Evolutionary conservation across 495 filamentous ascomycete genomes (phyloP).

Genomic region (Rhizodiscina lignyota): DNA sequence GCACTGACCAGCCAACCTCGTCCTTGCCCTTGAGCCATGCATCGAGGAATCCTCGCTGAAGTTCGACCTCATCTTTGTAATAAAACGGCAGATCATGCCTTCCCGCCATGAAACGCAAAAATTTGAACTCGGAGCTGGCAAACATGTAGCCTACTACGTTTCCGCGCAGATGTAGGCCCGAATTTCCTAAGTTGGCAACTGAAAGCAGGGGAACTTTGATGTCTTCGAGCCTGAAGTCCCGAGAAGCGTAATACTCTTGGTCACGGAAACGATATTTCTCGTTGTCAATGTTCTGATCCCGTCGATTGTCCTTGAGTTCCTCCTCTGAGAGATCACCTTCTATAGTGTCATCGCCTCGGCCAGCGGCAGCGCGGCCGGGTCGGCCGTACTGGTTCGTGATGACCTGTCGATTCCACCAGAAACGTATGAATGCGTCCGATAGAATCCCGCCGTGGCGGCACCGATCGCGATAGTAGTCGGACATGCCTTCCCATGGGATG

Average conservation of each 20-base stretch:
- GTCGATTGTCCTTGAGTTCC: slow-evolving; percentile 30
- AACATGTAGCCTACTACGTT: slow-evolving; percentile 46
- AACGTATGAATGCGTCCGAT: slow-evolving; percentile 42
- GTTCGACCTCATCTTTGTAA: slow-evolving; percentile 43
- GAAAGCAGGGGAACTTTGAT: slow-evolving; percentile 44
- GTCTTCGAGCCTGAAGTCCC: slow-evolving; percentile 42
- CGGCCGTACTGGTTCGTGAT: slow-evolving; percentile 48
- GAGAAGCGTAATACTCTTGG: slow-evolving; percentile 42
- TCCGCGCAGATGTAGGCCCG: slow-evolving; percentile 42
- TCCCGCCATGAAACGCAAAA: slow-evolving; percentile 48
- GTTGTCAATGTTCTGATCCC: slow-evolving; percentile 46
- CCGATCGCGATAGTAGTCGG: slow-evolving; percentile 49
- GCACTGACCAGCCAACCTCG: slow-evolving; percentile 34
- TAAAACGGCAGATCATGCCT: slow-evolving; percentile 60
- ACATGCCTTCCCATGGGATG: slow-evolving; percentile 54
- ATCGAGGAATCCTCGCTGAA: slow-evolving; percentile 48
- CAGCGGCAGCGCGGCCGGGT: slow-evolving; percentile 21
- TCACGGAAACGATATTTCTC: slow-evolving; percentile 35
- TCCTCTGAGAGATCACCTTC: slow-evolving; percentile 37
- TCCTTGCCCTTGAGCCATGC: slow-evolving; percentile 53
- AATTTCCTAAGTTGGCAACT: slow-evolving; percentile 52
- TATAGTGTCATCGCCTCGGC: slow-evolving; percentile 38
- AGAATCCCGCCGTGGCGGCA: slow-evolving; percentile 51
- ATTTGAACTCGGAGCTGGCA: slow-evolving; percentile 45
- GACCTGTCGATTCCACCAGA: slow-evolving; percentile 53